phyloP scores from a whole-genome alignment of 2,329 filamentous ascomycete genomes.

The Drechslerella coelobrocha region DNA sequence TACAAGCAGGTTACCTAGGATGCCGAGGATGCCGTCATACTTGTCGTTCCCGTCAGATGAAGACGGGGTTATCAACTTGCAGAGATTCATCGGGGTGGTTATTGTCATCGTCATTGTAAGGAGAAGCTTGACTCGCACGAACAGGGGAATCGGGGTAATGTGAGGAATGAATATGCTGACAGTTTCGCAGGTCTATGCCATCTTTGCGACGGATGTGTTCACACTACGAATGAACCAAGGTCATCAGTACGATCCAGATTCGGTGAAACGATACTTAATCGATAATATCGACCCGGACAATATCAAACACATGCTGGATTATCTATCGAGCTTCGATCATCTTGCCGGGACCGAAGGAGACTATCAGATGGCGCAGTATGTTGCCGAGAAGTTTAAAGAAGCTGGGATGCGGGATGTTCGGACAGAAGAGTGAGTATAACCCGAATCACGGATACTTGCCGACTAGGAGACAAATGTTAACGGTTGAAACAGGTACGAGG shows the following conservation, averaged over 20 bases:
- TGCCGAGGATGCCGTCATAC: conserved; percentile 52
- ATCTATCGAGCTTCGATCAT: conserved; percentile 84
- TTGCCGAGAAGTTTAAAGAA: conserved; percentile 76
- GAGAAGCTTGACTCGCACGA: not conserved
- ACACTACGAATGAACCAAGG: conserved; percentile 70
- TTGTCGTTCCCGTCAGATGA: conserved; percentile 35
- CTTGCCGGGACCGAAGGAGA: conserved; percentile 94
- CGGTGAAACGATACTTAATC: conserved; percentile 77
- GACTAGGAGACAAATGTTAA: conserved; percentile 4
- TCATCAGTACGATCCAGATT: conserved; percentile 81
- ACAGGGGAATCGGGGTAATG: not conserved
- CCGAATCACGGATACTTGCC: conserved; percentile 55
- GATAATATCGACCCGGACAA: conserved; percentile 72
- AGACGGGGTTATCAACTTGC: conserved; percentile 44
- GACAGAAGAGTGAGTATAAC: conserved; percentile 66
- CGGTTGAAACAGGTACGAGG: conserved; percentile 66
- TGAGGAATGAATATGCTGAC: conserved; percentile 56
- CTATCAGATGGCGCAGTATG: conserved; percentile 81
- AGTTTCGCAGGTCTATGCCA: conserved; percentile 69
- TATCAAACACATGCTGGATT: conserved; percentile 75
- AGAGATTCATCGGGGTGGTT: conserved; percentile 50
- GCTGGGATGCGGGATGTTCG: conserved; percentile 76
- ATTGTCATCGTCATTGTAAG: conserved; percentile 55
- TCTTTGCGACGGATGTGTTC: conserved; percentile 87
- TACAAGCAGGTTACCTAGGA: conserved; percentile 52